phyloP scores from a whole-genome alignment of 495 filamentous ascomycete genomes.

The Copromyces sp. region DNA sequence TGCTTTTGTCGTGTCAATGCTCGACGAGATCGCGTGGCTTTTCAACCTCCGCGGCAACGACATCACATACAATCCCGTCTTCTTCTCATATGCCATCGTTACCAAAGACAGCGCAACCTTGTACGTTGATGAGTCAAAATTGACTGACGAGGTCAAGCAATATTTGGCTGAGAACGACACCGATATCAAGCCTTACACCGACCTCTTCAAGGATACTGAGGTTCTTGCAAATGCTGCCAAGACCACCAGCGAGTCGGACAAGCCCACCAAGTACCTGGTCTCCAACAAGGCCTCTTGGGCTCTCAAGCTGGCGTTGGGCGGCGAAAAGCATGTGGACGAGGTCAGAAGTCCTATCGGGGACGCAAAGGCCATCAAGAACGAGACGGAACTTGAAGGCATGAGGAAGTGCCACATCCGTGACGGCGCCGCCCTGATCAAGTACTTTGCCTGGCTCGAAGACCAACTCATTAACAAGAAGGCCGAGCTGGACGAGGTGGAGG shows the following conservation, averaged over 20 bases:
- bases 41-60: constrained; percentile 95
- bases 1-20: constrained; percentile 86
- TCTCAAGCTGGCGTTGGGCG: constrained; percentile 74
- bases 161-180: constrained; percentile 65
- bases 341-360: constrained; percentile 81
- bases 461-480: constrained; percentile 65
- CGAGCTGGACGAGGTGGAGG: constrained; percentile 77
- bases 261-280: constrained; percentile 64
- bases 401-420: constrained; percentile 87
- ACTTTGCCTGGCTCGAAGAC: constrained; percentile 95
- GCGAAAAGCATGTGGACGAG: constrained; percentile 81
- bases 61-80: constrained; percentile 97
- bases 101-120: constrained; percentile 73
- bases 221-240: constrained; percentile 42
- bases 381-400: constrained; percentile 86
- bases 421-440: constrained; percentile 83
- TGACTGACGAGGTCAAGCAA: constrained; percentile 54
- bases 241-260: constrained; percentile 15
- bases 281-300: constrained; percentile 94
- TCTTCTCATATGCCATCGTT: constrained; percentile 91
- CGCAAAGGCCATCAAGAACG: constrained; percentile 96
- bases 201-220: constrained; percentile 69
- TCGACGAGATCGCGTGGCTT: constrained; percentile 97
- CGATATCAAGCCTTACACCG: constrained; percentile 69
- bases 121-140: constrained; percentile 73